Evolutionary conservation across 2,329 filamentous ascomycete genomes (phyloP).

Genomic region (Fusarium agapanthi): DNA sequence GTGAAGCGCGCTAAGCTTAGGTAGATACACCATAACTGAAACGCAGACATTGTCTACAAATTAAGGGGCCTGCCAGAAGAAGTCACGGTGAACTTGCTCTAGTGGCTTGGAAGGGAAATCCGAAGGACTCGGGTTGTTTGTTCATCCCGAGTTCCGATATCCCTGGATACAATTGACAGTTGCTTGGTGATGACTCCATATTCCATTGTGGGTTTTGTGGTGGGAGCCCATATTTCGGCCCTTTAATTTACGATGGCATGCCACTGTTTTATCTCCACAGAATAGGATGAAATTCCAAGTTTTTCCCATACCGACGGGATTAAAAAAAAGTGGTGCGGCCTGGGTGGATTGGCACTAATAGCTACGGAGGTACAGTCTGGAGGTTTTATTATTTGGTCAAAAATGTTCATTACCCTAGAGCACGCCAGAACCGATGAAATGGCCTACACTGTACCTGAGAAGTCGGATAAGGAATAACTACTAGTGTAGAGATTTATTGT

Average conservation of each 20-base stretch:
- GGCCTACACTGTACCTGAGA: rapidly evolving
- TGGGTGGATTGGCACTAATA: neutral
- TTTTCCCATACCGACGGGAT: neutral
- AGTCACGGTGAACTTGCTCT: neutral
- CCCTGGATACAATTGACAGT: neutral
- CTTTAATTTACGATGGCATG: neutral
- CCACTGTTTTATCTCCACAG: neutral
- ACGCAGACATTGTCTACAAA: neutral
- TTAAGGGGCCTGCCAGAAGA: neutral
- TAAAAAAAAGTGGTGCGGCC: neutral
- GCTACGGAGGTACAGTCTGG: too few relatives aligned
- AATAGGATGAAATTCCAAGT: rapidly evolving
- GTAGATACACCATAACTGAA: neutral
- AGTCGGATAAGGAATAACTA: too few relatives aligned
- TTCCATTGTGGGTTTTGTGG: neutral
- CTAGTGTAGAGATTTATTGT: too few relatives aligned
- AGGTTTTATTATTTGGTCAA: rapidly evolving
- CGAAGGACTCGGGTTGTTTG: neutral
- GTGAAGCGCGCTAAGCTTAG: neutral
- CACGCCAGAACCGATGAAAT: rapidly evolving
- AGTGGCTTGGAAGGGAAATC: neutral
- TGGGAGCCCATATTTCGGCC: neutral
- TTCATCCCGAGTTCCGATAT: neutral
- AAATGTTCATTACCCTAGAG: neutral
- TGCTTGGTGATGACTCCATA: neutral